Base-by-base conservation (phyloP, 2,329 filamentous ascomycete genomes). In the Lecanicillium sp. region DNA sequence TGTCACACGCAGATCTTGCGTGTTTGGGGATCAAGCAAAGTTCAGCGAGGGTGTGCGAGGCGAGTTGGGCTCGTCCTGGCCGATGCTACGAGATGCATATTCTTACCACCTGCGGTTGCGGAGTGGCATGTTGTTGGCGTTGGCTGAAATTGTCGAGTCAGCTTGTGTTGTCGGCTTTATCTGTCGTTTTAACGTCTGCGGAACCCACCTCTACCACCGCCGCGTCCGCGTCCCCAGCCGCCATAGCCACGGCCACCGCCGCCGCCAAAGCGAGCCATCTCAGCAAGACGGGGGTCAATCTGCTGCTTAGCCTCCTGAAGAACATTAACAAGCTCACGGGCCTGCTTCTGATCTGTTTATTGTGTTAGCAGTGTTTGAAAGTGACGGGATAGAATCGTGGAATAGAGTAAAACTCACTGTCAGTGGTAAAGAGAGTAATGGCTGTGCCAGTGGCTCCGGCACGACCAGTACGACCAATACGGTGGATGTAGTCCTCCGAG, bases 391-490 rank as follows among this genome's bases (percentile, higher is more conserved):
- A 29, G 20, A 22, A 10, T 17, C 15, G 11, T 6, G 18, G 20
- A 29, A 17, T 40, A 33, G n/a, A 39, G n/a, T n/a, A n/a, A n/a
- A 44, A 84, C 89, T 72, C 77, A 96, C 90, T 97, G 68, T 97
- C 92, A 84, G 90, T 92, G 65, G 92, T 97, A 70, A 98, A 98
- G 58, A 98, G 79, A 50, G 92, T 97, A 60, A 97, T 97, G 62
- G 92, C 92, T 56, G 89, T 97, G 70, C 92, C 92, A 50, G 83
- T 87, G 57, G 84, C 83, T 70, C 92, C 92, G 60, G 92, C 90
- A 74, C 90, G 86, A 56, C 92, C 90, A 55, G 92, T 97, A 70
- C 92, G 85, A 57, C 92, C 92, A 65, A 90, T 92, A 64, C 92
- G 85, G 62, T 96, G 92, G 53, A 97, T 94, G 59, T 97, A 97